These are phyloP conservation scores for Termitomyces sp. DNA, from an alignment of 768 basidiomycete genomes.

Conservation along the genomic window DNA sequence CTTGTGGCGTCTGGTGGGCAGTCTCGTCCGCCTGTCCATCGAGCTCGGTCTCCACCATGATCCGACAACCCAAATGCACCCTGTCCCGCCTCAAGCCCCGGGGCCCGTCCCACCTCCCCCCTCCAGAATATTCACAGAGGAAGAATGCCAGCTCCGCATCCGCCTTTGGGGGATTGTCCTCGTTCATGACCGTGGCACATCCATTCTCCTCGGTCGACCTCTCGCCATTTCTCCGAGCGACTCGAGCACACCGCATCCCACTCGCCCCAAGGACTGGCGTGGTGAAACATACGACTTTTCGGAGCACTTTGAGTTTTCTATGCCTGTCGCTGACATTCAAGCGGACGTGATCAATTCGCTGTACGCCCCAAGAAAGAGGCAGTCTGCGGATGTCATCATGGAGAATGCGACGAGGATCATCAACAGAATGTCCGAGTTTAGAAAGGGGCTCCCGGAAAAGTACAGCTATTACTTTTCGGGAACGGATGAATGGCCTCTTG, in stretches of 20 bases:
- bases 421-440: conserved; percentile 68
- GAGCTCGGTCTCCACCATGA: conserved; percentile 87
- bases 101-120: neutral
- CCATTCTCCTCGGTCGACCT: conserved; percentile 81
- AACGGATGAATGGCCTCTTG: conserved; percentile 67
- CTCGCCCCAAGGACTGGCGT: conserved; percentile 35
- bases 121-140: conserved; percentile 51
- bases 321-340: conserved; percentile 77
- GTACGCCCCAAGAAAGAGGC: conserved; percentile 69
- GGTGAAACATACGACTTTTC: conserved; percentile 46
- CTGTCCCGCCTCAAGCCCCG: conserved; percentile 25
- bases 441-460: conserved; percentile 60
- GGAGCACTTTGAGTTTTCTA: conserved; percentile 74
- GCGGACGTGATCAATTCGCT: conserved; percentile 87
- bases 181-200: conserved; percentile 84
- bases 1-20: conserved; percentile 84
- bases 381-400: conserved; percentile 65
- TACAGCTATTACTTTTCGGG: conserved; percentile 78
- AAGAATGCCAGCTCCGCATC: conserved; percentile 74
- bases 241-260: conserved; percentile 72
- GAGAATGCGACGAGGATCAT: conserved; percentile 76
- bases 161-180: conserved; percentile 84
- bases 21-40: conserved; percentile 74
- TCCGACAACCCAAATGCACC: conserved; percentile 56
- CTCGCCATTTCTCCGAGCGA: conserved; percentile 81